phyloP scores from a whole-genome alignment of 208 protist genomes.

The Blechomonas ayalai region DNA sequence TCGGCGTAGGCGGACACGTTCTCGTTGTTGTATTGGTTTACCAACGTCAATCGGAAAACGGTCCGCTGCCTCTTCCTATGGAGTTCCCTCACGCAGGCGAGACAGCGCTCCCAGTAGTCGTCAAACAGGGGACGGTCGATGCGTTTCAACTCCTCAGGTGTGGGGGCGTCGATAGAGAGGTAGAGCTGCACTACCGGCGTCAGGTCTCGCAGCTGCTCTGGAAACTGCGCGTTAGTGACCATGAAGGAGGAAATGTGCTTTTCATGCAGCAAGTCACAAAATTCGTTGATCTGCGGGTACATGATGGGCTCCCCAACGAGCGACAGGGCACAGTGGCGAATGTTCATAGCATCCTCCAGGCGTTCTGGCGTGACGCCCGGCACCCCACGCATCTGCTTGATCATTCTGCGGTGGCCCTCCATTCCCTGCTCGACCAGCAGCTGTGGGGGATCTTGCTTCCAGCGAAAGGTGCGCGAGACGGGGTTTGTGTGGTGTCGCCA shows the following conservation, averaged over 20 bases:
- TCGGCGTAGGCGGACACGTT: conserved; percentile 72
- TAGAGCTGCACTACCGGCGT: conserved; percentile 93
- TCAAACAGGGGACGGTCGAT: conserved; percentile 92
- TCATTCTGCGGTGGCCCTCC: conserved; percentile 74
- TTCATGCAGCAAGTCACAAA: conserved; percentile 79
- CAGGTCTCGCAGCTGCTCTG: conserved; percentile 66
- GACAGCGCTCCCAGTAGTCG: conserved; percentile 94
- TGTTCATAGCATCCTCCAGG: conserved; percentile 70
- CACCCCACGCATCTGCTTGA: conserved; percentile 88
- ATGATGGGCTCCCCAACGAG: conserved; percentile 96
- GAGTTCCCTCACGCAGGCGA: conserved; percentile 83
- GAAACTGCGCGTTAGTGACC: conserved; percentile 93
- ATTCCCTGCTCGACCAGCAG: conserved; percentile 73
- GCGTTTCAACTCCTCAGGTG: conserved; percentile 80
- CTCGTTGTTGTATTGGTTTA: conserved; percentile 91
- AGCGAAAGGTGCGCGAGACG: conserved; percentile 81
- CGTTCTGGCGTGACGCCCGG: conserved; percentile 87
- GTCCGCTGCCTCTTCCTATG: conserved; percentile 85
- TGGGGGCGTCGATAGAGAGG: conserved; percentile 91
- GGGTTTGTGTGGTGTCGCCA: conserved; percentile 95
- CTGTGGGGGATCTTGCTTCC: conserved; percentile 88
- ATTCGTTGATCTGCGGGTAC: conserved; percentile 94
- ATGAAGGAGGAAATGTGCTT: conserved; percentile 91
- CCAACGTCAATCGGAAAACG: conserved; percentile 94
- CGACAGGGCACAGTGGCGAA: conserved; percentile 92